Base-by-base conservation (phyloP, 2,329 filamentous ascomycete species). In the Pseudocercospora fuligena region DNA sequence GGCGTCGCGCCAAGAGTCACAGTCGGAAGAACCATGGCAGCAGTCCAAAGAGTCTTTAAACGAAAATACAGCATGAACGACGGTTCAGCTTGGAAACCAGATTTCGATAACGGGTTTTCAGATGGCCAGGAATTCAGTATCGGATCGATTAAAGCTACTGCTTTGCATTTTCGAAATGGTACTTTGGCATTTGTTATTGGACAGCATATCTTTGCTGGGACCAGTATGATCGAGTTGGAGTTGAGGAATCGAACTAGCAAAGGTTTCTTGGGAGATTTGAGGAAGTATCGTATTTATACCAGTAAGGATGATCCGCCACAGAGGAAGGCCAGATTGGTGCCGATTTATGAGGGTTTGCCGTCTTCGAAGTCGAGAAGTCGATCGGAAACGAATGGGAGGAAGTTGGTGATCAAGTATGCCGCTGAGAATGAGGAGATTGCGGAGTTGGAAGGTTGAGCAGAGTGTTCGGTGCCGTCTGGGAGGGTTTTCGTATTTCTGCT, bases 21-120 rank as follows among this genome's bases (percentile, higher is more conserved):
- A 9, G 65, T 69, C 25, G 67, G 67, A 8, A 64, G 63, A 19
- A 69, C 62, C n/a, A 69, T 68, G 64, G 66, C 64, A 11, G 70
- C 70, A 12, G 61, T 72, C n/a, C 67, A 71, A 23, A 59, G 70
- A 19, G 62, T 72, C 14, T 68, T 71, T 61, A 65, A 67, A 56
- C 54, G 69, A 19, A 72, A 71, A 40, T 71, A 70, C 63, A 65
- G 56, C 60, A 70, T 72, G 69, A 69, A 67, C 31, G 67, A 69
- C 31, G 65, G 58, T 19, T 63, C 61, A 8, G 31, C 64, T 12
- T 71, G 68, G 69, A 51, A 43, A 4, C 64, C 68, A 7, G 68
- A 66, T 25, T 68, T 68, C 21, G 64, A 66, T 21, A 47, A 33
- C 57, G 54, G 43, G 3, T 68, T 70, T 19, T 33, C 65, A 0